Conservation (phyloP, 2,329 filamentous ascomycete species). For the Botryotinia globosa region DNA sequence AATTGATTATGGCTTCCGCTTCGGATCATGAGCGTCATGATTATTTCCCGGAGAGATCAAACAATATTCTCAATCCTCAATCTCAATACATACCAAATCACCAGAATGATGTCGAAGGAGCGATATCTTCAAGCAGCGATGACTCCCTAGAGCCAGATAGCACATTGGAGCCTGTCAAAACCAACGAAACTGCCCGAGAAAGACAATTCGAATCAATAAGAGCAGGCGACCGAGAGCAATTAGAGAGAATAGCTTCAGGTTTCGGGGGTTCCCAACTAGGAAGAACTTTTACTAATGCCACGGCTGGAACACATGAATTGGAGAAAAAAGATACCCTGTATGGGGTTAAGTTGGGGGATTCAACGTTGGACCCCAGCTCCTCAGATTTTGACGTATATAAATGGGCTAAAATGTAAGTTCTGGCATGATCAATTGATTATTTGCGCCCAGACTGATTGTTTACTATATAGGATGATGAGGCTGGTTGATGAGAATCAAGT, state of each 20-base stretch:
- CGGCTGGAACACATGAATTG: constrained; percentile 14
- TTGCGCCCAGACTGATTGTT: background rate
- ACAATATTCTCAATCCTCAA: background rate
- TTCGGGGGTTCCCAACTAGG: constrained; percentile 25
- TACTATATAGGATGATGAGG: constrained; percentile 34
- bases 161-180: constrained; percentile 21
- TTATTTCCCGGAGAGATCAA: background rate
- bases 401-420: constrained; percentile 30
- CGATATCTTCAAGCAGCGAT: background rate
- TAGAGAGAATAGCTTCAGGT: constrained; percentile 33
- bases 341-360: constrained; percentile 45
- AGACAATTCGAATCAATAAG: constrained; percentile 31
- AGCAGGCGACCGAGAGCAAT: constrained; percentile 31
- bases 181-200: constrained; percentile 25
- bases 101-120: background rate
- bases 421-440: background rate
- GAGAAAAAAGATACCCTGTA: constrained; percentile 35
- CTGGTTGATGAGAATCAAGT: constrained; percentile 55
- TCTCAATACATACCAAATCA: background rate
- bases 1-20: constrained; percentile 13
- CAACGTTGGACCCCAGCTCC: constrained; percentile 51
- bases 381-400: constrained; percentile 34
- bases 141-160: constrained; percentile 23
- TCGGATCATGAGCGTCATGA: background rate
- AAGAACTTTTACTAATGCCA: constrained; percentile 16